A percentile compares a stretch with the other conserved stretches of the same genome.
These are phyloP conservation scores for Vanrija sp. DNA, from an alignment of 1,284 basidiomycete genomes.

Conservation along the genomic window DNA sequence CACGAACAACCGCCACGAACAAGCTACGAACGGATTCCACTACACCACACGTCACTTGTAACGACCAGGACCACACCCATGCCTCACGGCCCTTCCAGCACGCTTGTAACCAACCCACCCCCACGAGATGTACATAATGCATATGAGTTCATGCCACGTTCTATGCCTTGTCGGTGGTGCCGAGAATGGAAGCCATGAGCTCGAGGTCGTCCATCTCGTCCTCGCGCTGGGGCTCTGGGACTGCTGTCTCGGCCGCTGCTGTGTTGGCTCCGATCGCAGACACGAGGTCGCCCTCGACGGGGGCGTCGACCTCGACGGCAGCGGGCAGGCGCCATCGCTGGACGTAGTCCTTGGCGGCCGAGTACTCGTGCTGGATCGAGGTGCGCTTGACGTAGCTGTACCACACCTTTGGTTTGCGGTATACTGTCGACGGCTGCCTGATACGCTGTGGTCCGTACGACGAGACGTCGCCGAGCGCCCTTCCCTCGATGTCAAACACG, in stretches of 20 bases:
- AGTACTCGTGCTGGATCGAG: conserved; percentile 24
- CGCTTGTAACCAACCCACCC: neutral
- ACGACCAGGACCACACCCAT: neutral
- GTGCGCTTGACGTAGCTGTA: conserved; percentile 19
- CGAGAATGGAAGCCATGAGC: conserved; percentile 20
- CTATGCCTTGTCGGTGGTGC: conserved; percentile 1
- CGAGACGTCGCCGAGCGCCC: conserved; percentile 15
- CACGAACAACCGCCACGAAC: neutral
- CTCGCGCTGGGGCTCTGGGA: conserved; percentile 3
- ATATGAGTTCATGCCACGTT: neutral
- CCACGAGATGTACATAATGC: conserved; percentile 6
- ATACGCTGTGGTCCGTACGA: neutral
- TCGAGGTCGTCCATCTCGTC: conserved; percentile 29
- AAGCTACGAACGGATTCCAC: no score
- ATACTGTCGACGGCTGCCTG: conserved; percentile 12
- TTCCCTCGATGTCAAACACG: conserved; percentile 28
- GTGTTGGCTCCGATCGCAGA: conserved; percentile 6
- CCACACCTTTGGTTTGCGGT: conserved; percentile 31
- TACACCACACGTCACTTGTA: neutral
- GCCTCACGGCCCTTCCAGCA: neutral
- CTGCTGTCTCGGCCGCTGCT: conserved; percentile 1
- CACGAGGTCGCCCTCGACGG: conserved; percentile 17
- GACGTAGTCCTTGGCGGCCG: conserved; percentile 35
- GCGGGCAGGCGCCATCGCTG: conserved; percentile 37
- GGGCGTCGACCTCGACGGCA: conserved; percentile 5